These are phyloP conservation scores for Rhizophora apiculata DNA, from an alignment of 345 rosid genomes.

Conservation along the genomic window DNA sequence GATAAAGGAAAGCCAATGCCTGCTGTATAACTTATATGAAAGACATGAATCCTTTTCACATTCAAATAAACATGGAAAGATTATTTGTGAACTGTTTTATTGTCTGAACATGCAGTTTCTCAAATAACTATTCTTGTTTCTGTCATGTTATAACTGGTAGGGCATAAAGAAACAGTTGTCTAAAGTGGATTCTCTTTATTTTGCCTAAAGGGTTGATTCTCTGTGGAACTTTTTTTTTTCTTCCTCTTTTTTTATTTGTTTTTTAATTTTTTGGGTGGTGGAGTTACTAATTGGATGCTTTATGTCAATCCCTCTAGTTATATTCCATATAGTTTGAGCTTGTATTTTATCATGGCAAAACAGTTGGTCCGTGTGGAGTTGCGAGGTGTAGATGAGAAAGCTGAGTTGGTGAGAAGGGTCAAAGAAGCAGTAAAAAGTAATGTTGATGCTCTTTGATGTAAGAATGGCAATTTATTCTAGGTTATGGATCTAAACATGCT, in stretches of 20 bases:
- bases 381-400: constrained; percentile 50
- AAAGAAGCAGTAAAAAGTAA: constrained; percentile 71
- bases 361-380: constrained; percentile 73
- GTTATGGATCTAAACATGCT: neutral
- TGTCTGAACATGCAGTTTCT: too few relatives aligned
- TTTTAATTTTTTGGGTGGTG: neutral
- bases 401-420: constrained; percentile 68
- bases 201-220: too few relatives aligned
- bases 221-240: neutral
- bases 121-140: too few relatives aligned
- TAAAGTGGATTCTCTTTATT: too few relatives aligned
- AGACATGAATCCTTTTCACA: too few relatives aligned
- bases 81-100: too few relatives aligned
- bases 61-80: too few relatives aligned
- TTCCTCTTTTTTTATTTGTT: neutral
- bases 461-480: neutral
- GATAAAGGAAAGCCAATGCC: too few relatives aligned
- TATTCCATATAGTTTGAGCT: neutral
- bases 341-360: constrained; percentile 18
- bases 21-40: neutral
- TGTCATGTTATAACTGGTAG: too few relatives aligned
- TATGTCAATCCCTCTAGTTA: neutral
- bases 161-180: too few relatives aligned
- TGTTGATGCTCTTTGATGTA: constrained; percentile 16
- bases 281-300: neutral